Evolutionary conservation across 352 stramenopile genomes (phyloP).

Genomic region (Phytopythium oedochilum): DNA sequence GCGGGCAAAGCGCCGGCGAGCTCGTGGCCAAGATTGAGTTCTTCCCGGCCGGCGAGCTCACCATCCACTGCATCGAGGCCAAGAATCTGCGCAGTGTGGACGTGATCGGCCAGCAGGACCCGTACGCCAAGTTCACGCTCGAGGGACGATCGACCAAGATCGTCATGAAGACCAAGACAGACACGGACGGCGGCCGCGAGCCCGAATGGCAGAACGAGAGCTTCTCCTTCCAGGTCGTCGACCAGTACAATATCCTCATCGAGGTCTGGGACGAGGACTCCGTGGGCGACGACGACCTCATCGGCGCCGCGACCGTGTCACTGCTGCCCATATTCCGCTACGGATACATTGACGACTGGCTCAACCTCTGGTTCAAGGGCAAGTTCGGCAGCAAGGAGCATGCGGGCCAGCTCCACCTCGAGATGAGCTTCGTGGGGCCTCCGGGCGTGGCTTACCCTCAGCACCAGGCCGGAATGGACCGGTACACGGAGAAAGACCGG

Average conservation of each 20-base stretch:
- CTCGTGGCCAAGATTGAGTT: slow-evolving; percentile 79
- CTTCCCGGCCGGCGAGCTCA: slow-evolving; percentile 69
- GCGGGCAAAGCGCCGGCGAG: slow-evolving; percentile 63
- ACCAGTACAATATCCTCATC: slow-evolving; percentile 89
- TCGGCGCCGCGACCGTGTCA: slow-evolving; percentile 79
- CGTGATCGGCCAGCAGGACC: slow-evolving; percentile 66
- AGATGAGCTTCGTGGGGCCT: slow-evolving; percentile 85
- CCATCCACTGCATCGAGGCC: slow-evolving; percentile 47
- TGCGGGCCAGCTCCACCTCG: slow-evolving; percentile 82
- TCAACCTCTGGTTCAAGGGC: slow-evolving; percentile 84
- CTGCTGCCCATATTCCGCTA: slow-evolving; percentile 89
- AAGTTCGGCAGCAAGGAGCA: slow-evolving; percentile 86
- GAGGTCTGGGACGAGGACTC: slow-evolving; percentile 91
- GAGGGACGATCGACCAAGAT: slow-evolving; percentile 70
- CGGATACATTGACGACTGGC: slow-evolving; percentile 83
- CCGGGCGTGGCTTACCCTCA: slow-evolving; percentile 86
- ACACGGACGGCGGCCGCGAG: slow-evolving; percentile 78
- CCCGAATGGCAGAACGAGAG: slow-evolving; percentile 81
- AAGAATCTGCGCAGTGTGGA: slow-evolving; percentile 73
- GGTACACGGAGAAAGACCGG: slow-evolving; percentile 66
- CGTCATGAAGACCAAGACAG: slow-evolving; percentile 81
- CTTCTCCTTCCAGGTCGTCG: slow-evolving; percentile 89
- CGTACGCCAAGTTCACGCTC: slow-evolving; percentile 76
- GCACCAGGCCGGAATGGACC: slow-evolving; percentile 80
- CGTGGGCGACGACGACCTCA: slow-evolving; percentile 88